Conservation (phyloP, 139 green algal genomes). For the Trebouxia sp. region DNA sequence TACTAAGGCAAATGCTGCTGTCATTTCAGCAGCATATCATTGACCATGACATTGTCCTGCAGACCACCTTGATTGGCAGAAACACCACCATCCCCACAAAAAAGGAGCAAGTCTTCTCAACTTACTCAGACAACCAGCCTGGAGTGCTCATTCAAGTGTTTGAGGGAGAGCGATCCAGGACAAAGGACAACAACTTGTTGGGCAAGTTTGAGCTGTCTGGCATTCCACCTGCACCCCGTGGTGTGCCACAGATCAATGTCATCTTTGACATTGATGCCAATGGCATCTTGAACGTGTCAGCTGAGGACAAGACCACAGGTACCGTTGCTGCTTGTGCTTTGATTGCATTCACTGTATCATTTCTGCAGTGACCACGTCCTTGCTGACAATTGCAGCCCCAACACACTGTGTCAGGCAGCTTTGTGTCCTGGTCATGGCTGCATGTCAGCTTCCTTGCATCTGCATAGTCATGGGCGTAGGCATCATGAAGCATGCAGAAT, state of each 20-base stretch:
- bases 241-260: constrained; percentile 97
- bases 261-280: constrained; percentile 99
- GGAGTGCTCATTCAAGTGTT: constrained; percentile 96
- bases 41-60: no score
- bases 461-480: no score
- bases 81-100: constrained; percentile 99
- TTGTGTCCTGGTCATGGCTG: no score
- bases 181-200: constrained; percentile 96
- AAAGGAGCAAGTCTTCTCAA: constrained; percentile 99
- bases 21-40: background rate
- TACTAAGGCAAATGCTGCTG: background rate
- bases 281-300: constrained; percentile 97
- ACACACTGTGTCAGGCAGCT: no score
- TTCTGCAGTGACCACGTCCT: no score
- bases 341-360: background rate
- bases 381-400: no score
- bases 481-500: no score
- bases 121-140: constrained; percentile 98
- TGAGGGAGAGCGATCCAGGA: constrained; percentile 91
- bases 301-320: constrained; percentile 94
- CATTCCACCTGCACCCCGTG: constrained; percentile 95
- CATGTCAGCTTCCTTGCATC: no score
- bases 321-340: background rate
- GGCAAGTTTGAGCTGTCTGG: constrained; percentile 98
- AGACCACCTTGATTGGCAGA: constrained; percentile 92